phyloP scores from a whole-genome alignment of 1,284 basidiomycete genomes.

The Meripilus lineatus region DNA sequence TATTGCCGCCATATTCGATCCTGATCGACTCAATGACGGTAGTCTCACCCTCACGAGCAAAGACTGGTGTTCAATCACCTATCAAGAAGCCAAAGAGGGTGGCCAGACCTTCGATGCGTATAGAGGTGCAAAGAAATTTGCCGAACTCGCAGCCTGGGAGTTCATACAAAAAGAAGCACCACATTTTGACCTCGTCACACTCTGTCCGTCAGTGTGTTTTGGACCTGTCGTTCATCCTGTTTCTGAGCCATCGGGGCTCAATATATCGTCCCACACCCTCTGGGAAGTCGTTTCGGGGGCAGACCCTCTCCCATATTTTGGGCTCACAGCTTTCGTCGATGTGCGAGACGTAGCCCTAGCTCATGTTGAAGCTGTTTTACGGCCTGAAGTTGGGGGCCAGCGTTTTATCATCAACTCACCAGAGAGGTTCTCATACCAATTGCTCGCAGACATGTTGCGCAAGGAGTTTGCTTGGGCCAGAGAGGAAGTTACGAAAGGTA shows the following conservation, averaged over 20 bases:
- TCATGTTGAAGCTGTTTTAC: constrained; percentile 50
- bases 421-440: constrained; percentile 7
- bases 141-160: constrained; percentile 15
- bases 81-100: constrained; percentile 42
- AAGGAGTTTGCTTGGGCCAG: constrained; percentile 13
- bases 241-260: not conserved
- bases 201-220: constrained; percentile 14
- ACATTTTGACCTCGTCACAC: constrained; percentile 15
- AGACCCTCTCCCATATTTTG: not conserved
- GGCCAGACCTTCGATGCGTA: constrained; percentile 45
- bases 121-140: constrained; percentile 9
- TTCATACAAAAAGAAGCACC: constrained; percentile 20
- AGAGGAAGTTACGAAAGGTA: constrained; percentile 8
- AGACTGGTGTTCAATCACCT: constrained; percentile 59
- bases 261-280: not conserved
- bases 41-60: constrained; percentile 2
- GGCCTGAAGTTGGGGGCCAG: constrained; percentile 52
- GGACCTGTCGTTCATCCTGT: constrained; percentile 13
- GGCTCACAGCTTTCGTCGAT: constrained; percentile 41
- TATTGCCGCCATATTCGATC: constrained; percentile 40
- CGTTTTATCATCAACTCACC: constrained; percentile 43
- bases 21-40: constrained; percentile 6
- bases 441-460: constrained; percentile 8
- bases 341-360: constrained; percentile 59
- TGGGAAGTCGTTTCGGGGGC: not conserved